Evolutionary conservation across 2,329 filamentous ascomycete species (phyloP).

Genomic region (Lachnellula subtilissima): DNA sequence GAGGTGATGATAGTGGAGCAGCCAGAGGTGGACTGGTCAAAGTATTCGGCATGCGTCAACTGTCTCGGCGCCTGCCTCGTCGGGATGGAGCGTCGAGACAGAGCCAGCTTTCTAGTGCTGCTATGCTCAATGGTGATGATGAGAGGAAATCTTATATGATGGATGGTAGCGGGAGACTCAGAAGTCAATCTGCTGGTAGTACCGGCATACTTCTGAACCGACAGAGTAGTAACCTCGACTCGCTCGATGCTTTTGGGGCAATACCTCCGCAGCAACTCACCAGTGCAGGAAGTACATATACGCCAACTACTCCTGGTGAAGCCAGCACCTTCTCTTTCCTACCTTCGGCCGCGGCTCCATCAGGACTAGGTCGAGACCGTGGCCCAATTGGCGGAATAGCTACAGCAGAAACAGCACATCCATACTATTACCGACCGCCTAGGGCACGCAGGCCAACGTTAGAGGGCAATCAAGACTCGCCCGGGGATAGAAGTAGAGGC

Average conservation of each 20-base stretch:
- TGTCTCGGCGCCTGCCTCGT: constrained; percentile 67
- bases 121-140: constrained; percentile 69
- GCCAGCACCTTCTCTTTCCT: constrained; percentile 69
- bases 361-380: constrained; percentile 20
- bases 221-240: constrained; percentile 50
- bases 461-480: constrained; percentile 36
- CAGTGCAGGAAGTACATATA: constrained; percentile 58
- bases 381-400: constrained; percentile 42
- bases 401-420: constrained; percentile 57
- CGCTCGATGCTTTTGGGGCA: constrained; percentile 39
- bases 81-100: constrained; percentile 61
- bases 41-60: constrained; percentile 85
- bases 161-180: constrained; percentile 44
- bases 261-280: constrained; percentile 38
- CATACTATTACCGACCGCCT: constrained; percentile 78
- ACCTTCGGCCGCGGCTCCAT: constrained; percentile 38
- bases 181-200: constrained; percentile 59
- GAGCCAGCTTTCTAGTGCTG: constrained; percentile 77
- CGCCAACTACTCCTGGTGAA: constrained; percentile 69
- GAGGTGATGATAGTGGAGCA: constrained; percentile 67
- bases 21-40: constrained; percentile 80
- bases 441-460: constrained; percentile 62
- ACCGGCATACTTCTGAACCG: constrained; percentile 56
- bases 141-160: constrained; percentile 57
- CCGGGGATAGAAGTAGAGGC: constrained; percentile 38